phyloP scores from a whole-genome alignment of 2,329 filamentous ascomycete genomes.

The Eutypella sp. region DNA sequence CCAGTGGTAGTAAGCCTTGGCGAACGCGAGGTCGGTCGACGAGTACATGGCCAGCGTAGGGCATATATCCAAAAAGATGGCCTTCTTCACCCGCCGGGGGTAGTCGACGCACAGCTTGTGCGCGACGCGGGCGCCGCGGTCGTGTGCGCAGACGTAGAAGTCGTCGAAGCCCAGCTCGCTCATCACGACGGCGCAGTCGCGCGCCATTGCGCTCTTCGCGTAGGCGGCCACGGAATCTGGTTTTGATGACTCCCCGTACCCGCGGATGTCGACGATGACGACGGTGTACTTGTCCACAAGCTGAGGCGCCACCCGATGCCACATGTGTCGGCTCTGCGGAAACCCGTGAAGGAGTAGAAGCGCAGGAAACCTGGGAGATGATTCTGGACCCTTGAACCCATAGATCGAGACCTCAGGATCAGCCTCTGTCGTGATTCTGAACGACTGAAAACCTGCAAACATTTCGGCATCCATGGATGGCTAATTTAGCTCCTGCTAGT shows the following conservation, averaged over 20 bases:
- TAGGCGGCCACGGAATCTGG: conserved; percentile 32
- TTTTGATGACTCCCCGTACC: conserved; percentile 47
- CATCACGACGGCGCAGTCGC: conserved; percentile 43
- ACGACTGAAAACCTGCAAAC: conserved; percentile 35
- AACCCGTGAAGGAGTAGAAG: conserved; percentile 48
- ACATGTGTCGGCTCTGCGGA: conserved; percentile 48
- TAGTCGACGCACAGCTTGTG: conserved; percentile 50
- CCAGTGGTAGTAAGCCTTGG: conserved; percentile 53
- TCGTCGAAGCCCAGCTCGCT: conserved; percentile 30
- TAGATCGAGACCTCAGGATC: conserved; percentile 36
- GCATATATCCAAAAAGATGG: conserved; percentile 47
- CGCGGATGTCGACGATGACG: conserved; percentile 44
- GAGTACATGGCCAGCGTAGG: conserved; percentile 52
- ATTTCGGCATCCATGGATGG: conserved; percentile 15
- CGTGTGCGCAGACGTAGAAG: conserved; percentile 50
- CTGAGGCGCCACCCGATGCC: conserved; percentile 40
- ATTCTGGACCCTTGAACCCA: conserved; percentile 32
- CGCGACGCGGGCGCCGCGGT: conserved; percentile 51
- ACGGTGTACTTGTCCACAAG: conserved; percentile 37
- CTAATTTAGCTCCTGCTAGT: no score
- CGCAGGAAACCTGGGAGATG: conserved; percentile 28
- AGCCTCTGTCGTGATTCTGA: conserved; percentile 32
- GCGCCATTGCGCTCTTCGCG: conserved; percentile 45
- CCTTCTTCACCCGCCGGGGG: conserved; percentile 33
- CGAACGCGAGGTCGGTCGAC: conserved; percentile 36